phyloP scores from a whole-genome alignment of 2,329 filamentous ascomycete genomes.

The Nemania sp. region DNA sequence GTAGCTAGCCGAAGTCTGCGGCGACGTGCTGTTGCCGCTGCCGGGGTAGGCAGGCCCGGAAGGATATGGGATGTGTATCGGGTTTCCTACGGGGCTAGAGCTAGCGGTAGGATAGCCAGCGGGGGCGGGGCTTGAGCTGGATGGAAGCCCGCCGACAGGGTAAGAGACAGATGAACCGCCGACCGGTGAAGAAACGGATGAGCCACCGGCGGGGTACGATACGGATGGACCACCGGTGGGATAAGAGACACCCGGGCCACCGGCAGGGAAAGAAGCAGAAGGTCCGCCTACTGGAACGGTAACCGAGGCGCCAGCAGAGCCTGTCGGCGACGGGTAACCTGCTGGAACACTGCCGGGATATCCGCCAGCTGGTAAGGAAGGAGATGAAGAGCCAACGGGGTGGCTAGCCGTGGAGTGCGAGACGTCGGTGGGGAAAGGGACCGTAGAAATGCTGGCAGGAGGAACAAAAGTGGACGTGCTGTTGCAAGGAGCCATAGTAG shows the following conservation, averaged over 20 bases:
- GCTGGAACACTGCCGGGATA: not conserved
- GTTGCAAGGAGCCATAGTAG: constrained; percentile 37
- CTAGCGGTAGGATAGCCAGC: constrained; percentile 9
- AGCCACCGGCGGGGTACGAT: constrained; percentile 8
- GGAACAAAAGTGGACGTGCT: constrained; percentile 36
- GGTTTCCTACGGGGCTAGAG: constrained; percentile 1
- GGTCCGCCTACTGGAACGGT: not conserved
- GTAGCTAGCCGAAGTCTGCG: constrained; percentile 14
- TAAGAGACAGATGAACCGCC: constrained; percentile 12
- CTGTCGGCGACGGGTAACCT: not conserved
- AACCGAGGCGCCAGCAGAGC: not conserved
- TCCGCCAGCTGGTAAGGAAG: not conserved
- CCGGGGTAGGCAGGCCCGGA: not conserved
- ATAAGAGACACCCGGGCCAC: not conserved
- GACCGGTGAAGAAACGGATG: constrained; percentile 20
- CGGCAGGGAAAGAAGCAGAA: constrained; percentile 1
- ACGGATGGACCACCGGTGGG: constrained; percentile 2
- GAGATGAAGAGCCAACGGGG: constrained; percentile 7
- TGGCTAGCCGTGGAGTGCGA: constrained; percentile 10
- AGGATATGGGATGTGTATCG: not conserved
- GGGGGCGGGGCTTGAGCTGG: not conserved
- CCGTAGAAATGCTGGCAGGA: constrained; percentile 25
- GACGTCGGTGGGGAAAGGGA: constrained; percentile 26
- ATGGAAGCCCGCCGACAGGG: not conserved
- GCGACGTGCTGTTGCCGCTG: constrained; percentile 10